A percentile compares a stretch with the other conserved stretches of the same genome.
phyloP scores from a whole-genome alignment of 495 filamentous ascomycete genomes.

The Xylaria sp. region DNA sequence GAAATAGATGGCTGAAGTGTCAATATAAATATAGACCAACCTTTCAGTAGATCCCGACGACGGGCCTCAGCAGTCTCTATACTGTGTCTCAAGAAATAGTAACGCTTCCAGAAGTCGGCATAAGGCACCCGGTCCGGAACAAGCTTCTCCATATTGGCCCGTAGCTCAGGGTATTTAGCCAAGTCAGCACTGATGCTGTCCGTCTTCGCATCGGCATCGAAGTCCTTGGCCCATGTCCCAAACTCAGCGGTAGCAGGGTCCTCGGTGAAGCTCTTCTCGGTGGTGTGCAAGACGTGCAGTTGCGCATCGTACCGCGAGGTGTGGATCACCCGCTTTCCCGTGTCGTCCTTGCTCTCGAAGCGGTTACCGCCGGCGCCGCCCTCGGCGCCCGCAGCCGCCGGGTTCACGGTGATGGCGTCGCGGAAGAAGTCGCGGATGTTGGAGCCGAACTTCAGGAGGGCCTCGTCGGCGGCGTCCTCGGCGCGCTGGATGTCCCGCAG shows the following conservation, averaged over 20 bases:
- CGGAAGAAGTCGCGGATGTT: slow-evolving; percentile 90
- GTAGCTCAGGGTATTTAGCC: slow-evolving; percentile 86
- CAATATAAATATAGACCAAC: slow-evolving; percentile 61
- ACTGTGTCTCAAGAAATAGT: slow-evolving; percentile 93
- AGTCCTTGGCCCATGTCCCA: slow-evolving; percentile 73
- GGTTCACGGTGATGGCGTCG: slow-evolving; percentile 88
- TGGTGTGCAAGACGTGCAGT: slow-evolving; percentile 91
- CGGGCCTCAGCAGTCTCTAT: slow-evolving; percentile 95
- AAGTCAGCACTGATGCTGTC: slow-evolving; percentile 83
- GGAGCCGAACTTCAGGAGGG: slow-evolving; percentile 87
- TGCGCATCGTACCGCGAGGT: slow-evolving; percentile 95
- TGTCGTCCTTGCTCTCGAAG: slow-evolving; percentile 90
- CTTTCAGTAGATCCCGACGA: slow-evolving; percentile 88
- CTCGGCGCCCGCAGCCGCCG: slow-evolving; percentile 50
- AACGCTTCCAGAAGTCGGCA: slow-evolving; percentile 88
- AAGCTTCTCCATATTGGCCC: slow-evolving; percentile 91
- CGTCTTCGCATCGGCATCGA: slow-evolving; percentile 84
- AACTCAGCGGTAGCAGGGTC: slow-evolving; percentile 80
- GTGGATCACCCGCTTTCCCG: slow-evolving; percentile 90
- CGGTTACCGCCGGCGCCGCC: slow-evolving; percentile 64
- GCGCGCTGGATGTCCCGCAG: slow-evolving; percentile 92
- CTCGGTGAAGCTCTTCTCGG: slow-evolving; percentile 80
- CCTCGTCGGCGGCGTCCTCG: slow-evolving; percentile 97
- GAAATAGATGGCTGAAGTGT: slow-evolving; percentile 8
- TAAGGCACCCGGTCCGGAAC: slow-evolving; percentile 92